Evolutionary conservation across 495 filamentous ascomycete genomes (phyloP), one percentile per base, ranked within the genome.

Genomic region (Hypoxylon subgilvum): DNA sequence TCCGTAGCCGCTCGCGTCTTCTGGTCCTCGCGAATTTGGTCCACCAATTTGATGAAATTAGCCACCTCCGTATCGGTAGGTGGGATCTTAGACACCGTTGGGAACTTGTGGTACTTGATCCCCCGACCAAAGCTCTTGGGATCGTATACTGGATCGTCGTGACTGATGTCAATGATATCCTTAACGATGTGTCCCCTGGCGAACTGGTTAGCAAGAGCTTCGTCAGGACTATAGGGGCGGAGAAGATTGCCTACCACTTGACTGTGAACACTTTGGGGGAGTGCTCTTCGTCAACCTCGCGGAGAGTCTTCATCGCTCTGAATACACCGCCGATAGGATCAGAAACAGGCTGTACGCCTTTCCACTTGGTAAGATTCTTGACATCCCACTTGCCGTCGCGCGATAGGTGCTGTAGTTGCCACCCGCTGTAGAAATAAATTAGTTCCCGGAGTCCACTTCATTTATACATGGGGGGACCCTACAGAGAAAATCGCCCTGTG

Each of bases 321-420:
- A 96, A 96, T 12, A 88, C 77, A 22, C 85, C 83, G 3, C 73
- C 84, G 39, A 97, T 93, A 4, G 86, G 84, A 17, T 81, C 78
- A 1, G 90, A 94, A 16, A 96, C 89, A 1, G 92, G 87, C 6
- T 74, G 70, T 0, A 95, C 87, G 22, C 83, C 82, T 61, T 88
- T 79, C 93, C 93, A 97, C 63, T 97, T 97, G 50, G 80, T 86
- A 9, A 96, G 83, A 70, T 97, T 97, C 77, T 97, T 97, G 52
- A 97, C 90, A 68, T 96, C 92, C 93, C 93, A 97, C 75, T 97
- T 97, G 9, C 92, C 92, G 49, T 89, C 89, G 2, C 86, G 89
- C 30, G 86, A 88, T 18, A 97, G 82, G 68, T 91, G 84, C 63
- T 91, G 87, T 13, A 97, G 76, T 74, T 97, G 93, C 93, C 93